Percentiles rank a stretch among this genome's conserved stretches.
Evolutionary conservation across 257 asterid species (phyloP).

Genomic region (Solanum rostratum): DNA sequence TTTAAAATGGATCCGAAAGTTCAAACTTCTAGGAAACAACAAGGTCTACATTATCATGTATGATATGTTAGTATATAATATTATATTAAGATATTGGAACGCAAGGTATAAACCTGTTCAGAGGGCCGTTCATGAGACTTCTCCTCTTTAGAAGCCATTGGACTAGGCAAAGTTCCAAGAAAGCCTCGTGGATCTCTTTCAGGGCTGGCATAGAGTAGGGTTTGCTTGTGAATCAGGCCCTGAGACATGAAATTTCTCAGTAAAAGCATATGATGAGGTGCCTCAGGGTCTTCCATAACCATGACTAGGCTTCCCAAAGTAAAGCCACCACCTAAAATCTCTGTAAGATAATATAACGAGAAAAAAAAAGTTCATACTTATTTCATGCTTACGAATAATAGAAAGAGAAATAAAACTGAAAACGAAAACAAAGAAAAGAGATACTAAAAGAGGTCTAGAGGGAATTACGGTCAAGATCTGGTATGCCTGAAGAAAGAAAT

Average conservation of each 20-base stretch:
- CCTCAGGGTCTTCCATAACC: constrained; percentile 92
- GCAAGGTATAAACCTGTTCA: constrained; percentile 48
- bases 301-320: constrained; percentile 81
- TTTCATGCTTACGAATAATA: background rate
- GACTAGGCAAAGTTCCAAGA: constrained; percentile 85
- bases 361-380: background rate
- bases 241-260: constrained; percentile 97
- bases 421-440: background rate
- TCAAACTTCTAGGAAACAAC: constrained; percentile 1
- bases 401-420: background rate
- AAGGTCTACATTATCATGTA: background rate
- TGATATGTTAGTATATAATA: background rate
- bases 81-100: background rate
- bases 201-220: constrained; percentile 87
- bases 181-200: constrained; percentile 80
- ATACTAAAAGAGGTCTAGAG: background rate
- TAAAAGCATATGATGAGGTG: constrained; percentile 96
- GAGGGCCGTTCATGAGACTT: constrained; percentile 48
- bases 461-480: constrained; percentile 80
- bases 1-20: background rate
- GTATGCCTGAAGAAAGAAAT: constrained; percentile 80
- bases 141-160: constrained; percentile 55
- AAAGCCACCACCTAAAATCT: constrained; percentile 90
- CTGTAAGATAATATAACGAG: constrained; percentile 19
- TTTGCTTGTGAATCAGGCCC: constrained; percentile 76